Evolutionary conservation across 306 rosid species (phyloP), one percentile per base, ranked within the genome.

Genomic region (Vigna reflexopilosa): DNA sequence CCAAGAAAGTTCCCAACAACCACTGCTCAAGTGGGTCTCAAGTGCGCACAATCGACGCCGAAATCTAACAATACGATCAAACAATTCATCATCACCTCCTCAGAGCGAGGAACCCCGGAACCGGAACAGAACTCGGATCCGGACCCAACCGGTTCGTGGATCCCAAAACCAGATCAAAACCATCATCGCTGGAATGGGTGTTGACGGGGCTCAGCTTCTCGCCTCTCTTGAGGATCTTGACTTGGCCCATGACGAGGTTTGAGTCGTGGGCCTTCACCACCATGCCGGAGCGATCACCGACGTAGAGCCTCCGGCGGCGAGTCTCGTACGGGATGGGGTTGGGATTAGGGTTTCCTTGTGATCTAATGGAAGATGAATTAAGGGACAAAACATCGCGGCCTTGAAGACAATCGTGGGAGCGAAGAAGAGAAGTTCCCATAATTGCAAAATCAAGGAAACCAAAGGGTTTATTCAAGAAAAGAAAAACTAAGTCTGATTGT

Each of bases 161-260:
- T 61, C 97, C 92, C 50, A 91, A 74, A 0, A 16, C 81, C 73
- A 82, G 76, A 86, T 89, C 91, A 55, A 69, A 40, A 59, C 67
- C 85, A 6, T 70, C 3, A 0, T 14, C n/a, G 5, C 24, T 1
- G 7, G 30, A 2, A 17, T 0, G 10, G 5, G 2, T 26, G 0
- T 58, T 9, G 0, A 65, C 84, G 45, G 83, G 48, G 32, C 26
- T 47, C 61, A 88, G 74, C 50, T 42, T 42, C 80, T 93, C 97
- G 13, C 98, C 97, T 50, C 98, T 92, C 89, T 85, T 90, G 50
- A 93, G 90, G 70, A 93, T 93, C 90, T 89, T 91, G 34, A 91
- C 98, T 73, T 91, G 84, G 1, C 93, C 98, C 90, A 87, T 90
- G 7, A 87, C 91, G 52, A 91, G 84, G 24, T 84, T 86, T 10